Base-by-base conservation (phyloP, 306 rosid genomes). In the Luffa aegyptiaca region DNA sequence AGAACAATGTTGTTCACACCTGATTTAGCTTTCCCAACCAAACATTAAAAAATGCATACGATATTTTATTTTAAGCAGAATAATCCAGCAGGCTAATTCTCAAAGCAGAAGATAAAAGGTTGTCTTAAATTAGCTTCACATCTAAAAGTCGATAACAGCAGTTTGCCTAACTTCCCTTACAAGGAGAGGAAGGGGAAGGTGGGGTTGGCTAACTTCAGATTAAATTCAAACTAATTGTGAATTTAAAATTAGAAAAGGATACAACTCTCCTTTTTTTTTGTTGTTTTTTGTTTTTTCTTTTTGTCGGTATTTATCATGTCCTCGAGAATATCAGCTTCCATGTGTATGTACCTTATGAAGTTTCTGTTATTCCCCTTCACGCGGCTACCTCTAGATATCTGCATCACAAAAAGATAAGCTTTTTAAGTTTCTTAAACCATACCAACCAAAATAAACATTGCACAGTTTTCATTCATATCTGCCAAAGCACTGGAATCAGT, bases 381-480 rank as follows among this genome's bases (percentile, higher is more conserved):
- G 36, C 31, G 42, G 75, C 81, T 51, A 79, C 33, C 81, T 79
- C n/a, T 79, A 63, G 26, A 68, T 79, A 48, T 79, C 82, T 79
- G 82, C 82, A 51, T 51, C 18, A 42, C 2, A 79, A 58, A 64
- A 49, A 65, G 44, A 77, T 14, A 18, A 9, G 36, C 20, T 62
- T 31, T 31, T 11, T n/a, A 18, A 57, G 63, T 58, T 76, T 57
- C 61, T 39, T 57, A 3, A 76, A 8, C 17, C 16, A 42, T 11
- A 37, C 26, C 18, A 55, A 76, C 45, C 18, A 76, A 31, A 37
- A n/a, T 41, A 4, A 58, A 58, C 18, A 2, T 44, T 2, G 3
- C 75, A 10, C 9, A 68, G 33, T 8, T 18, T 44, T 10, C 33
- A 69, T 10, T 69, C 33, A 20, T 20, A 42, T 69, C 36, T 31